Percentiles rank a stretch among this genome's conserved stretches.
Evolutionary conservation across 495 filamentous ascomycete species (phyloP).

Genomic region (Cercophora sp.): DNA sequence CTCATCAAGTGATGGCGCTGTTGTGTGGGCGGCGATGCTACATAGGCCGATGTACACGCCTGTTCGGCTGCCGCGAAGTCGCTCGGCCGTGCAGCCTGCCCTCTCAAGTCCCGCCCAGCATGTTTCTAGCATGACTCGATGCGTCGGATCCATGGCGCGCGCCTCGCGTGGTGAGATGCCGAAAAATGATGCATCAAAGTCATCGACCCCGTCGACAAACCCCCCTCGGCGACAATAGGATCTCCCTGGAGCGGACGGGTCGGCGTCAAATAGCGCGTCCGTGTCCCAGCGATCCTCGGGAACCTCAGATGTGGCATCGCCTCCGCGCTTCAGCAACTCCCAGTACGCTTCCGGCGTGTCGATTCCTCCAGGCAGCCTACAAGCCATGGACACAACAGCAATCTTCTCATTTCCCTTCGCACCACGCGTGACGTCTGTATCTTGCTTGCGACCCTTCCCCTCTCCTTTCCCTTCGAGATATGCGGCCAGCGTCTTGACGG

Average conservation of each 20-base stretch:
- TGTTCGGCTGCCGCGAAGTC: conserved; percentile 28
- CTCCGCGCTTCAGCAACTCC: conserved; percentile 26
- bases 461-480: conserved; percentile 9
- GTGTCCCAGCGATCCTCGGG: conserved; percentile 23
- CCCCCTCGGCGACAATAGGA: conserved; percentile 22
- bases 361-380: conserved; percentile 24
- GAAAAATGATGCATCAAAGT: conserved; percentile 39
- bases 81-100: conserved; percentile 32
- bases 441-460: not conserved
- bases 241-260: conserved; percentile 14
- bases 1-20: not conserved
- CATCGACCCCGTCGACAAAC: conserved; percentile 11
- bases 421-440: not conserved
- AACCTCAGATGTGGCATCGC: conserved; percentile 18
- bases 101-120: conserved; percentile 37
- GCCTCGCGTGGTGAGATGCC: conserved; percentile 39
- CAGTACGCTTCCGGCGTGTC: conserved; percentile 28
- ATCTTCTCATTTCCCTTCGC: conserved; percentile 19
- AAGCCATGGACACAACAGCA: conserved; percentile 32
- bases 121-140: conserved; percentile 33
- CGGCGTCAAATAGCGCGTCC: conserved; percentile 10
- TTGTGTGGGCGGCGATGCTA: conserved; percentile 14
- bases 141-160: conserved; percentile 28
- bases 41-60: conserved; percentile 38
- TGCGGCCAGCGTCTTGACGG: conserved; percentile 25